Percentiles rank a stretch among this genome's conserved stretches.
Conservation (phyloP, 2,329 filamentous ascomycete species). For the Fulvia fulva region DNA sequence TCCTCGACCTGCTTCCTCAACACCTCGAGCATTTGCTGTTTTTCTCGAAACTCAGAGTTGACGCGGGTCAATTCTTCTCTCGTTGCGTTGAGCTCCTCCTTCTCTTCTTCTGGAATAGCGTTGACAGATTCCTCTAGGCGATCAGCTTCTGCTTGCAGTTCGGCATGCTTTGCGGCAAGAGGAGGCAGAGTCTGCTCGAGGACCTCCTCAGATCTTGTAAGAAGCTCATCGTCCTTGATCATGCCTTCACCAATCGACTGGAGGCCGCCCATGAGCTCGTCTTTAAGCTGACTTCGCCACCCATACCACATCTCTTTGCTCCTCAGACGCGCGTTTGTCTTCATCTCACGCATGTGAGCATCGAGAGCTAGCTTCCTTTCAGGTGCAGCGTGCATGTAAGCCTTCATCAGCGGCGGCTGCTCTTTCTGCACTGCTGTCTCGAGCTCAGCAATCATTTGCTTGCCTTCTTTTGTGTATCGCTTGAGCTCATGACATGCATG, state of each 20-base stretch:
- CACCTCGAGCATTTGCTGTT: constrained; percentile 63
- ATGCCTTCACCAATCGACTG: constrained; percentile 72
- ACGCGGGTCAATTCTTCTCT: constrained; percentile 63
- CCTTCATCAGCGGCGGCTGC: constrained; percentile 84
- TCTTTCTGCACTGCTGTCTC: constrained; percentile 84
- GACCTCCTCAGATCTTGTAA: constrained; percentile 65
- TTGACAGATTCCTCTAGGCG: constrained; percentile 64
- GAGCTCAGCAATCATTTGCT: constrained; percentile 83
- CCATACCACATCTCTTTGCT: constrained; percentile 98
- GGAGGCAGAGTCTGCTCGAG: constrained; percentile 65
- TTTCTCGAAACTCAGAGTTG: constrained; percentile 66
- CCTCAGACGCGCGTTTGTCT: constrained; percentile 80
- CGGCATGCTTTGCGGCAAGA: constrained; percentile 57
- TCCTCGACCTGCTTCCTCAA: constrained; percentile 64
- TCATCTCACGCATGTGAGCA: constrained; percentile 95
- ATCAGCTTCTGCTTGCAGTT: constrained; percentile 60
- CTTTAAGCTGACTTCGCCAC: constrained; percentile 86
- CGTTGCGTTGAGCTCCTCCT: constrained; percentile 69
- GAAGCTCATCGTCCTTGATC: constrained; percentile 63
- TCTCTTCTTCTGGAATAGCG: constrained; percentile 75
- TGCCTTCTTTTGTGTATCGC: constrained; percentile 91
- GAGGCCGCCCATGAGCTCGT: constrained; percentile 77
- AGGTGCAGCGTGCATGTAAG: constrained; percentile 81
- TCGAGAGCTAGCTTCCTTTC: constrained; percentile 87
- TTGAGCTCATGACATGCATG: constrained; percentile 93